These are phyloP conservation scores for Crithidia fasciculata DNA, from an alignment of 208 protist genomes.

Conservation along the genomic window DNA sequence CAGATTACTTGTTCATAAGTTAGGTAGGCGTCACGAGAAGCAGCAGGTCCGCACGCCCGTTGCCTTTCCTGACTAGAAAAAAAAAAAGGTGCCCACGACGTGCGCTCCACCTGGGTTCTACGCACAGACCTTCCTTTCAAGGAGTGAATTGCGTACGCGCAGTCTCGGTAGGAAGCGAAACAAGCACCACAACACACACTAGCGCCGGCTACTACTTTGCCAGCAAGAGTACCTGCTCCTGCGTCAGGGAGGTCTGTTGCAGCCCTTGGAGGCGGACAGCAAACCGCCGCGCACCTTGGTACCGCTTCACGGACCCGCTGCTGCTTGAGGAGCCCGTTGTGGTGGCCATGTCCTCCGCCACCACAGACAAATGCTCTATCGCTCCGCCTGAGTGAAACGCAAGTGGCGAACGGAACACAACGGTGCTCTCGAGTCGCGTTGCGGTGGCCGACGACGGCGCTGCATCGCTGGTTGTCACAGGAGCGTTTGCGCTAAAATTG, in stretches of 20 bases:
- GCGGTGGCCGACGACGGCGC: not conserved
- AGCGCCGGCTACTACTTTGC: slow-evolving; percentile 10
- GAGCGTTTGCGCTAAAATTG: slow-evolving; percentile 26
- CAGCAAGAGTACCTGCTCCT: slow-evolving; percentile 58
- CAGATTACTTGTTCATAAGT: not conserved
- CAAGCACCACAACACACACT: not conserved
- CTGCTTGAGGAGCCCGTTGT: slow-evolving; percentile 30
- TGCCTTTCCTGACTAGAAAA: not conserved
- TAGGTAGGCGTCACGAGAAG: too few relatives aligned
- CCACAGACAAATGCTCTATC: slow-evolving; percentile 38
- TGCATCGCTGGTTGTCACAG: not conserved
- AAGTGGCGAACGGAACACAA: slow-evolving; percentile 34
- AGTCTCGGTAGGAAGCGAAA: not conserved
- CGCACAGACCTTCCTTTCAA: too few relatives aligned
- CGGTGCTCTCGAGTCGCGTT: slow-evolving; percentile 10
- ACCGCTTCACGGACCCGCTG: slow-evolving; percentile 39
- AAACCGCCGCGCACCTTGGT: slow-evolving; percentile 40
- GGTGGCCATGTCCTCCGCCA: slow-evolving; percentile 37
- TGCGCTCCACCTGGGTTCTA: too few relatives aligned
- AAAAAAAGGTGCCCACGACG: not conserved
- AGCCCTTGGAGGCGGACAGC: slow-evolving; percentile 52
- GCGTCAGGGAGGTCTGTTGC: slow-evolving; percentile 56
- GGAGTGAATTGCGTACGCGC: not conserved
- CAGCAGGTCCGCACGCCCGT: too few relatives aligned
- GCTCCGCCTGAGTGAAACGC: slow-evolving; percentile 33